Evolutionary conservation across 441 rosid species (phyloP).

Genomic region (Adansonia rubrostipa): DNA sequence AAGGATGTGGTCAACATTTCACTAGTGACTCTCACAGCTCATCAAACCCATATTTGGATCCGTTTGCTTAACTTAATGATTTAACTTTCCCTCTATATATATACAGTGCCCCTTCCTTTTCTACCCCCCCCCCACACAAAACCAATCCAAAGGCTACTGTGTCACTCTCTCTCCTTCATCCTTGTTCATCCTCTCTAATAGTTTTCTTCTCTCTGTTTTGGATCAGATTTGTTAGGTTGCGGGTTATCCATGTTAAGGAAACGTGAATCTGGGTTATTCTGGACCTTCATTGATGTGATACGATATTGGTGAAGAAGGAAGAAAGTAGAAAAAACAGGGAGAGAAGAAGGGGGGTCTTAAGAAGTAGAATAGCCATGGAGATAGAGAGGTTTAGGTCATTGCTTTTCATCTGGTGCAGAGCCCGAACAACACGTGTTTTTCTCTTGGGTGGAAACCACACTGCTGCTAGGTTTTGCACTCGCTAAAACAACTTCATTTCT

Average conservation of each 20-base stretch:
- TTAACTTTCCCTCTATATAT: not conserved
- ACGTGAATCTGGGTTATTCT: conserved; percentile 9
- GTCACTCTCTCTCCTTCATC: not conserved
- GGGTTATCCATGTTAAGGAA: conserved; percentile 12
- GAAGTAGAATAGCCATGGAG: conserved; percentile 40
- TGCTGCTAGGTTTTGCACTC: conserved; percentile 47
- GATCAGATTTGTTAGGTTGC: conserved; percentile 16
- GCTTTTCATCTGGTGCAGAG: conserved; percentile 43
- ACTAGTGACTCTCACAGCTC: not conserved
- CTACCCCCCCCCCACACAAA: not conserved
- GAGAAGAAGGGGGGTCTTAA: not conserved
- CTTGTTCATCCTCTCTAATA: not conserved
- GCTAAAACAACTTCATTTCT: conserved; percentile 26
- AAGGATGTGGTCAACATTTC: too few relatives aligned
- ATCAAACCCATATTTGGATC: not conserved
- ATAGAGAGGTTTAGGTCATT: conserved; percentile 42
- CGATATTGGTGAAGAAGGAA: conserved; percentile 20
- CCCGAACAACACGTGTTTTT: conserved; percentile 34
- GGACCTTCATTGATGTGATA: conserved; percentile 12
- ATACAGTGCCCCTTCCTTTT: not conserved
- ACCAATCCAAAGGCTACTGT: too few relatives aligned
- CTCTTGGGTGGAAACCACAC: conserved; percentile 61
- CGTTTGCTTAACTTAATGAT: not conserved
- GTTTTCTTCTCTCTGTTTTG: not conserved
- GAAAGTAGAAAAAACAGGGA: not conserved